phyloP scores from a whole-genome alignment of 2,329 filamentous ascomycete genomes.

The Fusarium bactridioides region DNA sequence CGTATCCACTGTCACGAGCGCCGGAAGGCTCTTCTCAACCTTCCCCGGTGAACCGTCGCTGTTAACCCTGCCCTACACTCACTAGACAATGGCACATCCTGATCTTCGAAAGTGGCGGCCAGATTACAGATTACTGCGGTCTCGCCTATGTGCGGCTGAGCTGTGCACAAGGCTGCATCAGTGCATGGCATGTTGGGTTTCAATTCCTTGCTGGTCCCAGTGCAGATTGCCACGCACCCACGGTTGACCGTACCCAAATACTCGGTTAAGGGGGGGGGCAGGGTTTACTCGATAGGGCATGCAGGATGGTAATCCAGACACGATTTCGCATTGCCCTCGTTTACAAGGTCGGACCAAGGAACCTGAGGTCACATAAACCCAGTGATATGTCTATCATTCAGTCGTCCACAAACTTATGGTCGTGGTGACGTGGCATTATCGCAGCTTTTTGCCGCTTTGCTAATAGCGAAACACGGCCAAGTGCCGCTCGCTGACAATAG shows the following conservation, averaged over 20 bases:
- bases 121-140: constrained; percentile 15
- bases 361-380: constrained; percentile 9
- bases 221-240: constrained; percentile 32
- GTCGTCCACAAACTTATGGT: constrained; percentile 8
- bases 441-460: constrained; percentile 15
- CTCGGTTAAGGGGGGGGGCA: constrained; percentile 39
- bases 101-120: constrained; percentile 25
- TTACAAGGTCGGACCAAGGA: constrained; percentile 22
- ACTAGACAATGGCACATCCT: constrained; percentile 29
- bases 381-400: not conserved
- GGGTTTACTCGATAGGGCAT: constrained; percentile 36
- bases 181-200: constrained; percentile 15
- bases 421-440: constrained; percentile 37
- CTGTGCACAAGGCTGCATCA: constrained; percentile 14
- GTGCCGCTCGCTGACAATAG: constrained; percentile 19
- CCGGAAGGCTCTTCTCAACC: constrained; percentile 10
- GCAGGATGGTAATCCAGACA: constrained; percentile 38
- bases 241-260: constrained; percentile 34
- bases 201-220: constrained; percentile 25
- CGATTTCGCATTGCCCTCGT: constrained; percentile 29
- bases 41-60: constrained; percentile 14
- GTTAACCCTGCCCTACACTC: constrained; percentile 34
- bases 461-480: constrained; percentile 28
- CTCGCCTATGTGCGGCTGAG: constrained; percentile 27
- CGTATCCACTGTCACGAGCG: constrained; percentile 31